Evolutionary conservation across 225 moss, liverwort and hornwort species (phyloP).

Genomic region (Straminergon stramineum): DNA sequence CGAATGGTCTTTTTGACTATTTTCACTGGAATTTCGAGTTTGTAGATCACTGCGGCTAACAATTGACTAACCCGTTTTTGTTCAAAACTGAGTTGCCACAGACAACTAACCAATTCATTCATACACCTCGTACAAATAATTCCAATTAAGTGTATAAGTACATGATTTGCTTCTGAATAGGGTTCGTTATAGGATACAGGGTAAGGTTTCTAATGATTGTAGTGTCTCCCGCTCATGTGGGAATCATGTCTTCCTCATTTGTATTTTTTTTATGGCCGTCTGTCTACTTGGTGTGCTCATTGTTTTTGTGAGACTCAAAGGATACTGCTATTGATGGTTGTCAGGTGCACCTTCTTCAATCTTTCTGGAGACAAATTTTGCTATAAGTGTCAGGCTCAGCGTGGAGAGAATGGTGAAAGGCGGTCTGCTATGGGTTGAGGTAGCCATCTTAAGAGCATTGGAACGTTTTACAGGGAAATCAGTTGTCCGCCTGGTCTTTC

Average conservation of each 20-base stretch:
- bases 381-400: conserved; percentile 31
- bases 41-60: not conserved
- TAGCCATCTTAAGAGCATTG: not conserved
- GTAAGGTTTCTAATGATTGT: not conserved
- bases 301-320: not conserved
- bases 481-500: not conserved
- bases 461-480: not conserved
- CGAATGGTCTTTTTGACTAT: not conserved
- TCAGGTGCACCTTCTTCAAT: conserved; percentile 37
- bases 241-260: not conserved
- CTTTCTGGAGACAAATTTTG: conserved; percentile 23
- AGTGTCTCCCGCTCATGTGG: not conserved
- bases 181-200: not conserved
- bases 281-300: not conserved
- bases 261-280: not conserved
- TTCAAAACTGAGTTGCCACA: not conserved
- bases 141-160: not conserved
- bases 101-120: not conserved
- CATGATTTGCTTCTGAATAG: not conserved
- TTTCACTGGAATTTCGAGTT: not conserved
- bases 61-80: not conserved
- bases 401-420: conserved; percentile 6
- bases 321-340: not conserved
- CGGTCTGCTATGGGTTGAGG: not conserved
- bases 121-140: not conserved